These are phyloP conservation scores for Cryptococcus sp. DNA, from an alignment of 1,284 basidiomycete species.

Conservation along the genomic window DNA sequence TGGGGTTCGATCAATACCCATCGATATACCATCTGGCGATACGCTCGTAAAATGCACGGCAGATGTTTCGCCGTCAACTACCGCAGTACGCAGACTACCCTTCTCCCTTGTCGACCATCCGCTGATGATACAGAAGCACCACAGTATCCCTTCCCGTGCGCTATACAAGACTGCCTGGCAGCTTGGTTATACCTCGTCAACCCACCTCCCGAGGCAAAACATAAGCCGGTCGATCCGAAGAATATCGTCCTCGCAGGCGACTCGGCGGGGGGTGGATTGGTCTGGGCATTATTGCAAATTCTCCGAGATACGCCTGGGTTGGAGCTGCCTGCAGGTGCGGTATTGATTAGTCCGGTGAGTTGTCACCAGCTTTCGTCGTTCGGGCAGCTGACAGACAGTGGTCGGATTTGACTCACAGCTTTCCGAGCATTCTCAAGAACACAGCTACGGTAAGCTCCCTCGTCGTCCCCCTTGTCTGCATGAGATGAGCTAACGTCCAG, in stretches of 20 bases:
- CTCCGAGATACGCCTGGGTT: constrained; percentile 73
- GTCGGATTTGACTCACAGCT: constrained; percentile 86
- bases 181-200: constrained; percentile 69
- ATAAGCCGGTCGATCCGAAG: constrained; percentile 71
- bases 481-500: constrained; percentile 42
- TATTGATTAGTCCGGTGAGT: constrained; percentile 67
- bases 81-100: constrained; percentile 53
- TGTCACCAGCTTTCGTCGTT: not conserved
- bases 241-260: constrained; percentile 80
- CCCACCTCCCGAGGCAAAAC: constrained; percentile 65
- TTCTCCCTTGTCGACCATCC: not conserved
- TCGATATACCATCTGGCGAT: constrained; percentile 73
- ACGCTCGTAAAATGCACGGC: constrained; percentile 83
- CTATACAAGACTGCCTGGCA: constrained; percentile 77
- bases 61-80: constrained; percentile 87
- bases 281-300: constrained; percentile 80
- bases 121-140: constrained; percentile 55
- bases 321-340: constrained; percentile 75
- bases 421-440: constrained; percentile 76
- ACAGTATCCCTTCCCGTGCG: constrained; percentile 95
- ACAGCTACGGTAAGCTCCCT: constrained; percentile 66
- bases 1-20: constrained; percentile 53
- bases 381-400: constrained; percentile 24
- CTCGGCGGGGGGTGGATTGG: constrained; percentile 88
- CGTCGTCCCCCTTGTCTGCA: too few relatives aligned